Base-by-base conservation (phyloP, 2,329 filamentous ascomycete genomes). In the Pestalotiopsis sp. region DNA sequence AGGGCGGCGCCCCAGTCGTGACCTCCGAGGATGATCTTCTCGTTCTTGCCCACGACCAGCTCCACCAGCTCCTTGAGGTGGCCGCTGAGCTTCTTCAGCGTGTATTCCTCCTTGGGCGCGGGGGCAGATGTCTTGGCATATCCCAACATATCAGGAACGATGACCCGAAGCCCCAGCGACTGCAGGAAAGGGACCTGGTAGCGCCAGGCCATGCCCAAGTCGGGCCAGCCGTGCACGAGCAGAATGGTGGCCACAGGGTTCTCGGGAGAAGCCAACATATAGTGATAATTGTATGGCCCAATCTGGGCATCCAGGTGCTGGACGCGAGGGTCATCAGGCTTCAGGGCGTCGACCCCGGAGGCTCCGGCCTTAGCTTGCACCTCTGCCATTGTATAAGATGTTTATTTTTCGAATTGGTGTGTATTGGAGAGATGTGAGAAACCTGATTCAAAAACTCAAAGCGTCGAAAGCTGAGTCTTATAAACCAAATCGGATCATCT, bases 1-100 rank as follows among this genome's bases (percentile, higher is more conserved):
- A 95, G 84, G 2, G 86, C 85, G 74, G 93, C 94, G 78, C 95
- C 95, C 93, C 95, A 98, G 81, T 98, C 95, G 82, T 98, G 95
- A 7, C 94, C 95, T 63, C 94, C 94, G 14, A 98, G 86, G 68
- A 98, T 91, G 75, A 97, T 91, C 68, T 82, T 82, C 70, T 71
- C 62, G 79, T 83, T 58, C 77, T 83, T 66, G 66, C 83, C 80
- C 36, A 82, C 81, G 67, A 84, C 81, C 71, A 91, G 86, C 69
- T 82, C 83, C 6, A 92, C 89, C 27, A 98, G 85, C 70, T 89
- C 90, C 25, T 89, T 91, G 72, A 98, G 87, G 76, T 97, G 94
- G 67, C 90, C 88, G 20, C 92, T 86, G 69, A 92, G 88, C 71
- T 86, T 89, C 83, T 94, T 96, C 78, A 90, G 84, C 27, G 88